Percentiles rank a stretch among this genome's conserved stretches.
Conservation (phyloP, 441 rosid species). For the Populus hybrid region DNA sequence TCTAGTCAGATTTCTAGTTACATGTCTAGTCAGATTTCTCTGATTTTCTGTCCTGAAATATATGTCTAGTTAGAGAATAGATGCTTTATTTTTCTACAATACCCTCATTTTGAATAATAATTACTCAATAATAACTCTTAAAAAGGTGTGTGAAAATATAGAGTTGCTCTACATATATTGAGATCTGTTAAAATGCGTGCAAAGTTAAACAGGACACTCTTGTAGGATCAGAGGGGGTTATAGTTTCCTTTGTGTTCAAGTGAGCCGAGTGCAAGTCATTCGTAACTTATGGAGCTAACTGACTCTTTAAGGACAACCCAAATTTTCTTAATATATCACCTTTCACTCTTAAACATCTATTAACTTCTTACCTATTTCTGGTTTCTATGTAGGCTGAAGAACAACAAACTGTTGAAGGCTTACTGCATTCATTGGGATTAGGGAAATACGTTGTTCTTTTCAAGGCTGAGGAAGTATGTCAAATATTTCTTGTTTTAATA, state of each 20-base stretch:
- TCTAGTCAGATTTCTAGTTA: too few species aligned
- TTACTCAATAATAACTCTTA: background rate
- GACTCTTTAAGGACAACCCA: background rate
- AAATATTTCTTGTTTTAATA: constrained; percentile 5
- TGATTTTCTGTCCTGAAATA: background rate
- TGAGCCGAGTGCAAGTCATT: background rate
- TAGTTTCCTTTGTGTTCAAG: background rate
- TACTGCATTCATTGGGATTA: constrained; percentile 68
- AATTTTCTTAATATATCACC: background rate
- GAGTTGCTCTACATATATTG: background rate
- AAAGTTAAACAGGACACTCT: background rate
- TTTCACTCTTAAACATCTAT: background rate
- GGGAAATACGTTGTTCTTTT: constrained; percentile 63
- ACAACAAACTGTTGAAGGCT: constrained; percentile 61
- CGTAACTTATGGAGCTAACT: background rate
- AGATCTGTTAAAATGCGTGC: background rate
- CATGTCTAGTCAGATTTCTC: too few species aligned
- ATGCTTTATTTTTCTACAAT: background rate
- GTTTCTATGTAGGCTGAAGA: constrained; percentile 50
- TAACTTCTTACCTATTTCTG: constrained; percentile 6
- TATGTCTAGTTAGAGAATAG: background rate
- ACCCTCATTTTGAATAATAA: background rate
- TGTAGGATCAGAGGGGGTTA: background rate
- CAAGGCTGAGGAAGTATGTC: constrained; percentile 87
- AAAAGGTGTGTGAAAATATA: background rate